Conservation (phyloP, 108 stramenopile species). For the Fragilariopsis cylindrus region DNA sequence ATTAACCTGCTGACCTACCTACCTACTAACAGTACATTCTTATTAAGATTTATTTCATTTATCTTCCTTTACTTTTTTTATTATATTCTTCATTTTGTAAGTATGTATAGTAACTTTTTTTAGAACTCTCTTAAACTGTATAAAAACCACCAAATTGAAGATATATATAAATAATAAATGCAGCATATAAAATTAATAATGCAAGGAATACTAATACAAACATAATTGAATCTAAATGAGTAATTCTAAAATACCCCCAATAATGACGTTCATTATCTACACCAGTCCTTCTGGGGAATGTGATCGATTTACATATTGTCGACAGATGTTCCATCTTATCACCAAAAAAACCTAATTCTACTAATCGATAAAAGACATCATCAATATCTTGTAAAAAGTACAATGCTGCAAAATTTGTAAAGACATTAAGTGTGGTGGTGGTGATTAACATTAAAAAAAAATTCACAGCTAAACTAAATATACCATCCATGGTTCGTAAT, state of each 20-base stretch:
- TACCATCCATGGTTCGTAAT: slow-evolving; percentile 11
- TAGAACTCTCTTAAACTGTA: too few relatives aligned
- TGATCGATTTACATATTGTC: neutral
- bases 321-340: slow-evolving; percentile 4
- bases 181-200: neutral
- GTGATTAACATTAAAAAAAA: slow-evolving; percentile 49
- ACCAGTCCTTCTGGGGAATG: neutral
- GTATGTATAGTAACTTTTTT: too few relatives aligned
- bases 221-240: slow-evolving; percentile 8
- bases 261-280: neutral
- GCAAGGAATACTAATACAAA: neutral
- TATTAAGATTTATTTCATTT: too few relatives aligned
- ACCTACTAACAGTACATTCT: too few relatives aligned
- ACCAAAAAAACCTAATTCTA: slow-evolving; percentile 36
- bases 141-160: too few relatives aligned
- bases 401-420: slow-evolving; percentile 73
- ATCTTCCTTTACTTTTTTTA: too few relatives aligned
- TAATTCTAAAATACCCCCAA: neutral
- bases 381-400: slow-evolving; percentile 60
- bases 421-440: slow-evolving; percentile 41
- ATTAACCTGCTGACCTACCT: too few relatives aligned
- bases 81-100: too few relatives aligned
- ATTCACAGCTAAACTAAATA: slow-evolving; percentile 32
- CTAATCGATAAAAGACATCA: slow-evolving; percentile 53
- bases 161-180: too few relatives aligned